These are phyloP conservation scores for Penicillium sp. DNA, from an alignment of 2,329 filamentous ascomycete genomes.

Conservation along the genomic window DNA sequence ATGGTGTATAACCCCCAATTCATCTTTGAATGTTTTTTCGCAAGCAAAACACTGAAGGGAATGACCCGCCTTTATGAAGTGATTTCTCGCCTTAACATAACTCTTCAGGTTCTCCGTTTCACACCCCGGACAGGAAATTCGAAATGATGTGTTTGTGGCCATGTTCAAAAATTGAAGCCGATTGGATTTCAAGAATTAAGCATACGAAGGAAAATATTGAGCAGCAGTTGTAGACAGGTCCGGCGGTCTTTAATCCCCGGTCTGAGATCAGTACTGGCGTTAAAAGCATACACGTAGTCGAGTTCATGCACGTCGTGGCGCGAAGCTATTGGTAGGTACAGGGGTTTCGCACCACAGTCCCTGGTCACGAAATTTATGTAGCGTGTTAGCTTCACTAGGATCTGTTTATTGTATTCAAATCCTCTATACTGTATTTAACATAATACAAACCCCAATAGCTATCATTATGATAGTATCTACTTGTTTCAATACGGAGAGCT, in stretches of 20 bases:
- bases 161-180: background rate
- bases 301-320: background rate
- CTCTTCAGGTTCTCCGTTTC: background rate
- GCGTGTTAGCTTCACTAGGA: too few species aligned
- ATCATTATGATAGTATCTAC: too few species aligned
- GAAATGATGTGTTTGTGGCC: background rate
- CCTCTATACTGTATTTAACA: too few species aligned
- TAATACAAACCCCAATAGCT: too few species aligned
- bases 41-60: background rate
- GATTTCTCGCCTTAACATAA: background rate
- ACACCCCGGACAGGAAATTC: background rate
- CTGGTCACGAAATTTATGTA: too few species aligned
- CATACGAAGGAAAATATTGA: background rate
- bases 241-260: background rate
- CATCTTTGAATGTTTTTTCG: background rate
- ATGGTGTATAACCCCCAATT: background rate
- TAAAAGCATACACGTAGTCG: constrained; percentile 5
- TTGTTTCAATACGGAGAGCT: too few species aligned
- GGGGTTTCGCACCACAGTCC: background rate
- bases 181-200: background rate
- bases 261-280: background rate
- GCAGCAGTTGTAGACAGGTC: background rate
- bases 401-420: too few species aligned
- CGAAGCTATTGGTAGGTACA: constrained; percentile 6
- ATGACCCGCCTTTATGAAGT: background rate